Evolutionary conservation across 2,329 filamentous ascomycete species (phyloP).

Genomic region (Rhynchosporium agropyri): DNA sequence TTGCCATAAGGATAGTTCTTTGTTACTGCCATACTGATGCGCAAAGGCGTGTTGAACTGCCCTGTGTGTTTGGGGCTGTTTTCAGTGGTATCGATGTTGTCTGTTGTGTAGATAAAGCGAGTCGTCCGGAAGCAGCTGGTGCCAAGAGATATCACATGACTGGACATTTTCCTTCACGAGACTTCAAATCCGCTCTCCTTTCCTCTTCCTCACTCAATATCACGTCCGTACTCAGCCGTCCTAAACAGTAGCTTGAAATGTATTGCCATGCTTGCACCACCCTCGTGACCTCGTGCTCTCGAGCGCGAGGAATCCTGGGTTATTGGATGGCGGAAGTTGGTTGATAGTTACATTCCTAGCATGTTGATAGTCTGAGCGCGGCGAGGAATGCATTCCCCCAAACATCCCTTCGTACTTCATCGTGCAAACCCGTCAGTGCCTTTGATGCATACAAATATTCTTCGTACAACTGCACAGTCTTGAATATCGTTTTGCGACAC

Average conservation of each 20-base stretch:
- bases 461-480: not conserved
- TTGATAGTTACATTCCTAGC: conserved; percentile 17
- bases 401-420: conserved; percentile 18
- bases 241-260: not conserved
- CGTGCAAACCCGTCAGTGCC: conserved; percentile 9
- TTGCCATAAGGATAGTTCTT: not conserved
- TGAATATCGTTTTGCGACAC: not conserved
- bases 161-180: not conserved
- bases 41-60: not conserved
- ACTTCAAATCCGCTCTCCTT: not conserved
- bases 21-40: conserved; percentile 1
- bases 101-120: not conserved
- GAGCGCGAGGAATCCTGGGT: not conserved
- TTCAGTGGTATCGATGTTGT: not conserved
- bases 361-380: conserved; percentile 20
- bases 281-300: not conserved
- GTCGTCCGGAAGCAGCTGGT: not conserved
- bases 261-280: not conserved
- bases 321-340: conserved; percentile 10
- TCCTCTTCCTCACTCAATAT: not conserved
- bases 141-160: conserved; percentile 6
- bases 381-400: conserved; percentile 18
- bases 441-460: not conserved
- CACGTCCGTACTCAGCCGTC: no score
- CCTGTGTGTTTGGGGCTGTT: not conserved